Evolutionary conservation across 345 rosid genomes (phyloP), one percentile per base, ranked within the genome.

Genomic region (Lagerstroemia speciosa): DNA sequence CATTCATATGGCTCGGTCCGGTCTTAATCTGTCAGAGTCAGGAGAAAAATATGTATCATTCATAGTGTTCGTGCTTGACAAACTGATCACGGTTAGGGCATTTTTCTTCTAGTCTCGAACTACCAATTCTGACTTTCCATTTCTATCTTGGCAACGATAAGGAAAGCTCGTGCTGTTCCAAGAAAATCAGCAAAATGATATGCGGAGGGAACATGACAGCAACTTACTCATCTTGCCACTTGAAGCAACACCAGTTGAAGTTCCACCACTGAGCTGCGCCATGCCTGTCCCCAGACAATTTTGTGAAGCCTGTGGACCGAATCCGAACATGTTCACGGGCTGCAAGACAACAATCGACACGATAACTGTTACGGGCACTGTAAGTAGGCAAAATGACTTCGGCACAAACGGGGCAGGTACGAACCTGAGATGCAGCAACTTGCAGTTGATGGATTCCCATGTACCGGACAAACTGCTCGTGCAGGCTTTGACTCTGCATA

Each of bases 391-490:
- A 53, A n/a, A 53, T 10, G 6, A 8, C 55, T 53, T 53, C 17
- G 12, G 29, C 2, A 53, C 14, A 48, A 62, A 67, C 32, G 11
- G 34, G 61, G 6, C 29, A 26, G 72, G 20, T 17, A 32, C 33
- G 58, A 68, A 52, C 27, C 55, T 70, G 71, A 65, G 86, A 90
- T 87, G 93, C 62, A 65, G 77, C 65, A 12, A 71, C 70, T 53
- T 80, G 89, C 83, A 81, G 71, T 16, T 77, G 81, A 16, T 82
- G 85, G 71, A 84, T 83, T 43, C 77, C 84, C 76, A 84, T 74
- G 68, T 72, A 81, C 2, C 81, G 84, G 2, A 81, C 84, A 55
- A 80, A 83, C 73, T 77, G 87, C 31, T 82, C 81, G 0, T 85
- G 5, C 11, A 83, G 71, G 15, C 73, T 65, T 41, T 78, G 66